These are phyloP conservation scores for Yarrowia osloensis DNA, from an alignment of 805 yeast species.

Conservation along the genomic window DNA sequence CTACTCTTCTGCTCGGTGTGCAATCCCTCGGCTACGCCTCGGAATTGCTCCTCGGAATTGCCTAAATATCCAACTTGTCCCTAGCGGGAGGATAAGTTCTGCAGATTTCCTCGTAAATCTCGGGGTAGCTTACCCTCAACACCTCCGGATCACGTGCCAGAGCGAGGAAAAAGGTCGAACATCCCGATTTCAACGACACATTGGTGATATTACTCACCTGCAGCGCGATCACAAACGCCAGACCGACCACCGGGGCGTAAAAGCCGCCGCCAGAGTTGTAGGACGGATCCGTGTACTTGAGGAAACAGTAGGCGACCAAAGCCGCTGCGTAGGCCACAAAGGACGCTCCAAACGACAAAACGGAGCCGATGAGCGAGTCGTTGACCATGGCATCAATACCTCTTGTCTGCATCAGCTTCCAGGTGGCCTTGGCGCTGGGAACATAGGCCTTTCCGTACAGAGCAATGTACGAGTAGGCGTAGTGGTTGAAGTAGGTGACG, in stretches of 20 bases:
- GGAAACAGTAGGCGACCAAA: conserved; percentile 63
- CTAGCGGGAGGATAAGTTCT: conserved; percentile 69
- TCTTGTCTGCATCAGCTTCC: conserved; percentile 71
- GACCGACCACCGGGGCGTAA: conserved; percentile 74
- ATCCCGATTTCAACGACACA: conserved; percentile 77
- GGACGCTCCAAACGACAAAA: conserved; percentile 72
- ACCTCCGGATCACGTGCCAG: conserved; percentile 84
- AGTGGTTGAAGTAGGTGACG: conserved; percentile 83
- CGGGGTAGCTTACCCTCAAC: conserved; percentile 71
- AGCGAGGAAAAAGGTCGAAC: conserved; percentile 80
- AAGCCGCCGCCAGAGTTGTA: conserved; percentile 62
- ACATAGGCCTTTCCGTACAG: conserved; percentile 80
- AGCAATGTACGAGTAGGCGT: conserved; percentile 85
- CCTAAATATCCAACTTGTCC: conserved; percentile 47
- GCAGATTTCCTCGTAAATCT: conserved; percentile 63
- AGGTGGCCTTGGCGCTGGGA: conserved; percentile 77
- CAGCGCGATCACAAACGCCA: conserved; percentile 67
- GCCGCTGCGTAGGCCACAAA: conserved; percentile 70
- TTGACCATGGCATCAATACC: conserved; percentile 84
- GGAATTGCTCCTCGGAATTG: too few species aligned
- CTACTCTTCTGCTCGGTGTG: too few species aligned
- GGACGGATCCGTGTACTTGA: conserved; percentile 65
- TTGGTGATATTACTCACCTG: conserved; percentile 75
- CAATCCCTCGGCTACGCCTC: too few species aligned
- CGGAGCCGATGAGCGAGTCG: conserved; percentile 78